A percentile compares a stretch with the other conserved stretches of the same genome.
phyloP scores from a whole-genome alignment of 2,329 filamentous ascomycete species.

The Oidium heveae region DNA sequence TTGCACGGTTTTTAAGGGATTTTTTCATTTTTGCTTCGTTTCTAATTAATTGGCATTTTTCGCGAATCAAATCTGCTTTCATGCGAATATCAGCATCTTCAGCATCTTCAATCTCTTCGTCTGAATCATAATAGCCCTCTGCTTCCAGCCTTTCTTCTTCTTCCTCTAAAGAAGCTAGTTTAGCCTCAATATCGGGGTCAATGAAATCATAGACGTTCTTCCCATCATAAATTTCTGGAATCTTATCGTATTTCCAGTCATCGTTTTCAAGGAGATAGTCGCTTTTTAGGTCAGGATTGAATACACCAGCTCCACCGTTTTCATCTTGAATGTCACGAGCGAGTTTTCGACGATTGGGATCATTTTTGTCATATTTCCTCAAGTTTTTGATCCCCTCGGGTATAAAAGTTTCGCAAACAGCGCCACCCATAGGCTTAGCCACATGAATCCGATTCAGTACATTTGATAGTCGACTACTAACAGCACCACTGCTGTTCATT shows the following conservation, averaged over 20 bases:
- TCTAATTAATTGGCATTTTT: constrained; percentile 77
- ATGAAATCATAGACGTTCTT: constrained; percentile 96
- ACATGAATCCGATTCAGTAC: constrained; percentile 91
- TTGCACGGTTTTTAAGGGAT: constrained; percentile 85
- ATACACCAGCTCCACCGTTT: constrained; percentile 86
- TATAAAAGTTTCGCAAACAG: constrained; percentile 58
- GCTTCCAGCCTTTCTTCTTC: constrained; percentile 84
- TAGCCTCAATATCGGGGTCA: constrained; percentile 86
- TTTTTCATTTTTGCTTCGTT: constrained; percentile 93
- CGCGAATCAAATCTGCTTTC: constrained; percentile 86
- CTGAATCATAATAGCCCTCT: constrained; percentile 82
- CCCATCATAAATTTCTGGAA: constrained; percentile 82
- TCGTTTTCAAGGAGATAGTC: constrained; percentile 71
- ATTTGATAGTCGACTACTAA: constrained; percentile 64
- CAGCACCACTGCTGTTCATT: constrained; percentile 47
- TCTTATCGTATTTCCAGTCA: constrained; percentile 90
- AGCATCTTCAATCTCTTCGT: constrained; percentile 56
- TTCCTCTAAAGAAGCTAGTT: constrained; percentile 74
- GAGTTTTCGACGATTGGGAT: constrained; percentile 59
- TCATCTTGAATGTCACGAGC: constrained; percentile 76
- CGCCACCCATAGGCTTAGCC: constrained; percentile 68
- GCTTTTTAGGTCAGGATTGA: constrained; percentile 74
- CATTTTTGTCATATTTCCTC: constrained; percentile 75
- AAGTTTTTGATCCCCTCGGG: constrained; percentile 58
- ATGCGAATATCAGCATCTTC: constrained; percentile 69